A percentile compares a stretch with the other conserved stretches of the same genome.
phyloP scores from a whole-genome alignment of 306 rosid species.

The Prunus campanulata region DNA sequence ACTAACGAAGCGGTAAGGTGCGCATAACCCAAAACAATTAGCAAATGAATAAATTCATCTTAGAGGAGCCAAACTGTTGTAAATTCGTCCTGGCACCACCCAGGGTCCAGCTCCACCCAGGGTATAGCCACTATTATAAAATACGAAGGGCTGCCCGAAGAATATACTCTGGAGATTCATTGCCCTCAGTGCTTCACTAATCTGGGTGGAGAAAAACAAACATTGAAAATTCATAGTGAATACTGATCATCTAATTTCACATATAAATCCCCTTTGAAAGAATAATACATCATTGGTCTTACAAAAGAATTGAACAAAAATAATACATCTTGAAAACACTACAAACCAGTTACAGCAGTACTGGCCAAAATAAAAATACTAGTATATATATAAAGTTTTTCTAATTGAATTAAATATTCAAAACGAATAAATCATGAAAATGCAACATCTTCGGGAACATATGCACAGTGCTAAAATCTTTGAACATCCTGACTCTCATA shows the following conservation, averaged over 20 bases:
- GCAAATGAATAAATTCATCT: too few relatives aligned
- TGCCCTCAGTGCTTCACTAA: neutral
- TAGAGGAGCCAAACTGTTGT: too few relatives aligned
- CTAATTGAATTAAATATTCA: neutral
- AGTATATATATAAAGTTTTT: neutral
- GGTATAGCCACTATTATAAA: neutral
- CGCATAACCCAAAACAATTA: too few relatives aligned
- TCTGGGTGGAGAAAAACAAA: neutral
- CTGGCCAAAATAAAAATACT: neutral
- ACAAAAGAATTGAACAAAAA: constrained; percentile 12
- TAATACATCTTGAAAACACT: neutral
- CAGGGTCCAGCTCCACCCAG: neutral
- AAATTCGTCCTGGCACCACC: too few relatives aligned
- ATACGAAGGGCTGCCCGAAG: neutral
- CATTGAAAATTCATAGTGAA: neutral
- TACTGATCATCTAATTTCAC: neutral
- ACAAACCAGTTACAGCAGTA: neutral
- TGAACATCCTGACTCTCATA: constrained; percentile 5
- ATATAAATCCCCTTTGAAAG: neutral
- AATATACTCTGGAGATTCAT: neutral
- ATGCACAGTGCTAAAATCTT: constrained; percentile 13
- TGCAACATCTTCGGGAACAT: neutral
- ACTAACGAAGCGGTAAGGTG: too few relatives aligned
- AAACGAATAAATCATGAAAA: neutral
- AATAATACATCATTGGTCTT: neutral